Evolutionary conservation across 2,329 filamentous ascomycete species (phyloP), one percentile per base, ranked within the genome.

Genomic region (Nemania serpens): DNA sequence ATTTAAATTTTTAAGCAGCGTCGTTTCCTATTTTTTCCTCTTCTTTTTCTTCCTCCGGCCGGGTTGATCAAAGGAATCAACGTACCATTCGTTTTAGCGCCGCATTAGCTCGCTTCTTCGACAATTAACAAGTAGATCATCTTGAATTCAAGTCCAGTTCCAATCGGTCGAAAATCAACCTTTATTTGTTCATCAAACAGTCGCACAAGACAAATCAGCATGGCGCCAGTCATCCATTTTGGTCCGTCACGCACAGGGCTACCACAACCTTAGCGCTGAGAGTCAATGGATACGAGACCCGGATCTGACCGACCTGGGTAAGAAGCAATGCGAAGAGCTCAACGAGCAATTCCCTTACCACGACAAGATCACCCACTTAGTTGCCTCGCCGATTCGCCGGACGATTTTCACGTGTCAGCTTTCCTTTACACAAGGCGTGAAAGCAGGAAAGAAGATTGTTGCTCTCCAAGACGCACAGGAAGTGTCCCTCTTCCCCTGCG

Each of bases 391-490:
- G 5, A 82, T 96, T 67, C 88, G 89, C 52, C 87, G 93, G 63
- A 96, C 93, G 1, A 81, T 97, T 47, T 86, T 91, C 76, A 97
- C 93, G 2, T 88, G 89, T 36, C 81, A 92, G 33, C 77, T 86
- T 55, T 83, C 85, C 47, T 96, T 96, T 74, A 82, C 81, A 17
- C 79, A 84, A 0, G 80, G 78, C 0, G 80, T 85, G 53, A 70
- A 79, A 20, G 59, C 67, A 6, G 75, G 77, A 5, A 74, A 75
- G 72, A 82, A 65, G 57, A 82, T 96, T 53, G 76, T 89, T 25
- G 87, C 88, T 1, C 77, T 95, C 12, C 91, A 91, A 0, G 86
- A 90, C 64, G 78, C 91, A 4, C 93, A 97, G 76, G 93, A 97
- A 75, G 87, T 91, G 0, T 89, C 86, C 4, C 82, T 87, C 54